phyloP scores from a whole-genome alignment of 169 alveolate genomes.

The Eimeria zaria region DNA sequence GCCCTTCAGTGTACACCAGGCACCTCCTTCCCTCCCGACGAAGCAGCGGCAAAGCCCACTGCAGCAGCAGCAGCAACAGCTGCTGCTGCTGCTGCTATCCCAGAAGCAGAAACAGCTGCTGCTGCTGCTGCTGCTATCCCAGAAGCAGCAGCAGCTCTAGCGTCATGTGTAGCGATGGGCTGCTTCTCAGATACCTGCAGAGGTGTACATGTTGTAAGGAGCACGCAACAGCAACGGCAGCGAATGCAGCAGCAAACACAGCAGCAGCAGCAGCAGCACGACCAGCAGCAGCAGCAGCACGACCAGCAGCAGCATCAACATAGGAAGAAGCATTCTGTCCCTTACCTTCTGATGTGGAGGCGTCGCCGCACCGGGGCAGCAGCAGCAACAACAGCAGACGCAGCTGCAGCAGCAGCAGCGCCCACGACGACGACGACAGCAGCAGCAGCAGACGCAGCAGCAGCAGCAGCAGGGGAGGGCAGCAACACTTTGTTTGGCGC shows the following conservation, averaged over 20 bases:
- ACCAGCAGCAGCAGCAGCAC: background rate
- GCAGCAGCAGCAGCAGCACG: background rate
- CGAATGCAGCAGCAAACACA: too few species aligned
- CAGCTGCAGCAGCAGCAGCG: slow-evolving; percentile 26
- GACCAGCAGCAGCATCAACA: slow-evolving; percentile 10
- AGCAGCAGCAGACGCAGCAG: slow-evolving; percentile 25
- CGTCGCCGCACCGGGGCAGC: slow-evolving; percentile 8
- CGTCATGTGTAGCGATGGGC: slow-evolving; percentile 39
- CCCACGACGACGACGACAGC: background rate
- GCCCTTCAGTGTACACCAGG: background rate
- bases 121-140: slow-evolving; percentile 9
- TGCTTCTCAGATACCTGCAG: slow-evolving; percentile 14
- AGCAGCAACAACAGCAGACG: slow-evolving; percentile 7
- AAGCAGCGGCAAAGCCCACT: background rate
- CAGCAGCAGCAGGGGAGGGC: slow-evolving; percentile 33
- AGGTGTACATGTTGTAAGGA: slow-evolving; percentile 14
- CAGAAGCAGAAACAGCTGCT: background rate
- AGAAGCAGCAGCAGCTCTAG: slow-evolving; percentile 26
- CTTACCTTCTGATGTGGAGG: slow-evolving; percentile 2
- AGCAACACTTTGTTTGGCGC: background rate
- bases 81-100: slow-evolving; percentile 18
- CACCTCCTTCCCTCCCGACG: background rate
- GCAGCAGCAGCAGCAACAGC: background rate
- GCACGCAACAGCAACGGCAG: slow-evolving; percentile 12
- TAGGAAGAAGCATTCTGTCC: slow-evolving; percentile 5